Conservation (phyloP, 2,329 filamentous ascomycete genomes). For the Diaporthe citriasiana region DNA sequence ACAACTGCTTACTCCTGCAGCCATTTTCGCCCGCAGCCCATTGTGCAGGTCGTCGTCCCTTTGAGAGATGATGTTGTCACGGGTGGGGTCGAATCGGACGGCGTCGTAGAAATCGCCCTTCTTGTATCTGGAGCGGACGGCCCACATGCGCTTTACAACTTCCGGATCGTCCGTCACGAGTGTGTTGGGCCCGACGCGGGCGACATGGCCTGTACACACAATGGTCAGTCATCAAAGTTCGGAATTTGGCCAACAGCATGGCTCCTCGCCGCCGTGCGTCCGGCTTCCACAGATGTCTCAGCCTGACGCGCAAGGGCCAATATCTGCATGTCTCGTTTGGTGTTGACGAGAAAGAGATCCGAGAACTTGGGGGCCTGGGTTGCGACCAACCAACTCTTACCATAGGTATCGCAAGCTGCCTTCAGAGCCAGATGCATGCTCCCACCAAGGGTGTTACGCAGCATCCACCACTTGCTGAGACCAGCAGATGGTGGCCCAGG, state of each 20-base stretch:
- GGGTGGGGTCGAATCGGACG: slow-evolving; percentile 53
- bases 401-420: slow-evolving; percentile 46
- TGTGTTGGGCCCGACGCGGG: slow-evolving; percentile 48
- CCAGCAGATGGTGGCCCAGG: slow-evolving; percentile 47
- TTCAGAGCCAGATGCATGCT: slow-evolving; percentile 48
- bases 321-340: slow-evolving; percentile 41
- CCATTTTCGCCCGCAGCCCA: slow-evolving; percentile 59
- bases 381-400: slow-evolving; percentile 42
- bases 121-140: slow-evolving; percentile 54
- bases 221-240: slow-evolving; percentile 7
- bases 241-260: background rate
- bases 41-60: slow-evolving; percentile 54
- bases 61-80: slow-evolving; percentile 54
- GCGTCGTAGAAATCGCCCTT: slow-evolving; percentile 56
- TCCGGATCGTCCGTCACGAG: slow-evolving; percentile 49
- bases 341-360: slow-evolving; percentile 37
- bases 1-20: slow-evolving; percentile 54
- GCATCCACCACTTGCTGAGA: slow-evolving; percentile 50
- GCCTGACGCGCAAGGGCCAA: slow-evolving; percentile 32
- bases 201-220: slow-evolving; percentile 44
- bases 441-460: slow-evolving; percentile 48
- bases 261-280: background rate
- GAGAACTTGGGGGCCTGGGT: slow-evolving; percentile 22
- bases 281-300: slow-evolving; percentile 37
- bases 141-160: slow-evolving; percentile 50